Evolutionary conservation across 306 rosid species (phyloP), one percentile per base, ranked within the genome.

Genomic region (Leucaena leucocephala): DNA sequence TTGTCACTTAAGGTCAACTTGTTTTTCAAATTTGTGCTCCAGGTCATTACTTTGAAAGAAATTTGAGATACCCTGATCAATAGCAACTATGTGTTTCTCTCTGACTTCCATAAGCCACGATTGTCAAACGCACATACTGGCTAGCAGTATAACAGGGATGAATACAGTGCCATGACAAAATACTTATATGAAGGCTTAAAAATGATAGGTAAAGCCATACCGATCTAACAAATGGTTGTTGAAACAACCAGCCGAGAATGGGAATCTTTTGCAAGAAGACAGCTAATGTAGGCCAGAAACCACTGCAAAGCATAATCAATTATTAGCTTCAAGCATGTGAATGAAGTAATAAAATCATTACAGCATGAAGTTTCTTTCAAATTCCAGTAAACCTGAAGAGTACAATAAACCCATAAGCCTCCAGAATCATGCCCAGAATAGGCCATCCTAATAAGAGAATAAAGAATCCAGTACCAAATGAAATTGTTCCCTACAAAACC

Each of bases 271-370:
- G 99, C 74, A 93, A 6, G 87, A 96, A 96, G 63, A 96, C 96
- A 63, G 97, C 86, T 72, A 96, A 74, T 22, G 99, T 96, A 67
- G 99, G 99, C 99, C 99, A 96, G 91, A 96, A 96, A 82, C 99
- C 99, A 67, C 98, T 96, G 94, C 88, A 85, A 40, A 76, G 66
- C 52, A 85, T 63, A 78, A 59, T 74, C 63, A 68, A 89, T 78
- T 65, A 88, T 85, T 80, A 85, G 75, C 62, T 59, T 78, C 66
- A 74, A 75, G 48, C 44, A 81, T 7, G 58, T 58, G 66, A 68
- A 67, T 39, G 71, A 52, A 65, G 52, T 61, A 68, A 67, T 35
- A 76, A 50, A 65, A 52, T 54, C 69, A 69, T 67, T 27, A 72
- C 45, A 83, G 70, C 49, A 71, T 35, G 10, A 64, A 66, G 27